Base-by-base conservation (phyloP, 1,284 basidiomycete genomes). In the Microbotryum saponariae region DNA sequence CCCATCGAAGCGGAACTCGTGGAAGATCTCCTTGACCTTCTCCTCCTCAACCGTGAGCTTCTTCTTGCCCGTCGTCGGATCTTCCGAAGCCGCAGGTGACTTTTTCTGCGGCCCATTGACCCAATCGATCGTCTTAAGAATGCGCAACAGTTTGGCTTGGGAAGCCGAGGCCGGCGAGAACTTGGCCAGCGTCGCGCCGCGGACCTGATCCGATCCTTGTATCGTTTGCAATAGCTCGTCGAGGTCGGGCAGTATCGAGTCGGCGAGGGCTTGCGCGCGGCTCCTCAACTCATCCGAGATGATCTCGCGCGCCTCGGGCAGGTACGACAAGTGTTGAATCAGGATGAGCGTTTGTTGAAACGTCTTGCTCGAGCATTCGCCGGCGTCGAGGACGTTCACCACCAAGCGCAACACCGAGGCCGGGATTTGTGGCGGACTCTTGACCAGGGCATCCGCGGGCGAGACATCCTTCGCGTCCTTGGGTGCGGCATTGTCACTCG, bases 361-460 rank as follows among this genome's bases (percentile, higher is more conserved):
- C 16, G 91, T 93, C 53, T 87, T 82, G 56, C 87, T 89, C n/a
- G 91, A 91, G 74, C 91, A 96, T 78, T 97, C 92, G 52, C 93
- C 92, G 25, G 87, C 82, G 23, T 92, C 94, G 60, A 97, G 79
- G 69, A 96, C 89, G 74, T 97, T 96, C 73, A 96, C 89, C 63
- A 97, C 89, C 48, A 91, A 82, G 47, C 88, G 85, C 23, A 97
- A 81, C 33, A 88, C 85, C 4, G 83, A 75, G 54, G 87, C 82
- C 8, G 92, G 89, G 63, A 97, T 86, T 67, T 86, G 83, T 16
- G 92, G 92, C 27, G 88, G 84, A 58, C 82, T 82, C 20, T 84
- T 62, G 45, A 71, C 67, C 14, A 72, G 66, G 48, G 48, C 47
- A 2, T 69, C 69, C 45, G 62, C 62, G 16, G 54, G 37, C 48